phyloP scores from a whole-genome alignment of 1,139 yeast genomes.

The Pneumocystis wakefieldiae region DNA sequence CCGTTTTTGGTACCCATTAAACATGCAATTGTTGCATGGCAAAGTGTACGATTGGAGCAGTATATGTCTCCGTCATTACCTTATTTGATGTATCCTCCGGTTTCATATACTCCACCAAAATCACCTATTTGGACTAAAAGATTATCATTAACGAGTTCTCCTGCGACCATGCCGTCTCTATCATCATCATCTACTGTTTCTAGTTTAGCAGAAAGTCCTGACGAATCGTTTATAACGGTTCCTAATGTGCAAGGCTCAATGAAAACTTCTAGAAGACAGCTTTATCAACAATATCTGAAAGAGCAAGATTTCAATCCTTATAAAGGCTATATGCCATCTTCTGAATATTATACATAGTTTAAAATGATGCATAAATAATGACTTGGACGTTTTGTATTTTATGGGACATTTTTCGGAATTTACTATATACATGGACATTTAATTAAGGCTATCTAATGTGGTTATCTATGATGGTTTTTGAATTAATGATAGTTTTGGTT shows the following conservation, averaged over 20 bases:
- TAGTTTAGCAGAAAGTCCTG: slow-evolving; percentile 5
- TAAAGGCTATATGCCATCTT: not conserved
- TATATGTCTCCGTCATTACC: not conserved
- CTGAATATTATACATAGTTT: not conserved
- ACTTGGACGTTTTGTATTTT: not conserved
- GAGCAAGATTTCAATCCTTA: not conserved
- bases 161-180: slow-evolving; percentile 9
- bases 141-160: slow-evolving; percentile 1
- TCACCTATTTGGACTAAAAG: not conserved
- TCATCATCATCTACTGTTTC: slow-evolving; percentile 9
- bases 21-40: not conserved
- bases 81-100: not conserved
- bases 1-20: slow-evolving; percentile 59
- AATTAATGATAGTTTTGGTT: no score
- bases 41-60: not conserved
- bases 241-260: not conserved
- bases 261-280: not conserved
- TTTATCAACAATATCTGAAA: not conserved
- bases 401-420: no score
- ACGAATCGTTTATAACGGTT: not conserved
- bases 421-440: no score
- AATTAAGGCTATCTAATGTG: no score
- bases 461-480: no score
- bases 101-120: not conserved
- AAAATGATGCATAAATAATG: not conserved